Conservation (phyloP, 2,329 filamentous ascomycete genomes). For the Sclerotinia minor region DNA sequence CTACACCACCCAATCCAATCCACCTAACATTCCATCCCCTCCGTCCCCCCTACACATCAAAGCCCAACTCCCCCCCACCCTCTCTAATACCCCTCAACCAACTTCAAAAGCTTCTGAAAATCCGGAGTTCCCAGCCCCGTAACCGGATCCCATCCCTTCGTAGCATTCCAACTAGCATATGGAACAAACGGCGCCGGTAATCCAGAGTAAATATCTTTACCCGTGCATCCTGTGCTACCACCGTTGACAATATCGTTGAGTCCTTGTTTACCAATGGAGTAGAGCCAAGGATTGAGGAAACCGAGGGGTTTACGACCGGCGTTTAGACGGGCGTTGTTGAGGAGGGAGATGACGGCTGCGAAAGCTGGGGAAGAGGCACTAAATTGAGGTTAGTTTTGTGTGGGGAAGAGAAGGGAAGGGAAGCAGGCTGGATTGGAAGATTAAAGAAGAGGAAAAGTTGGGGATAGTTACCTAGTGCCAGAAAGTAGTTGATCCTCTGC, state of each 20-base stretch:
- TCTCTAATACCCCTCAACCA: slow-evolving; percentile 13
- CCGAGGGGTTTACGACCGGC: slow-evolving; percentile 50
- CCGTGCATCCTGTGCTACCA: slow-evolving; percentile 43
- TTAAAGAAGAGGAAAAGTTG: not conserved
- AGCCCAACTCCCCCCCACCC: not conserved
- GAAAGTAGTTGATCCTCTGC: slow-evolving; percentile 24
- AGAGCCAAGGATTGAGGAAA: slow-evolving; percentile 63
- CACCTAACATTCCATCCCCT: too few species aligned
- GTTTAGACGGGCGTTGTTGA: slow-evolving; percentile 61
- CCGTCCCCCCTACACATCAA: not conserved
- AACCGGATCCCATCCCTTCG: slow-evolving; percentile 48
- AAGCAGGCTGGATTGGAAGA: not conserved
- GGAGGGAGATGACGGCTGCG: slow-evolving; percentile 57
- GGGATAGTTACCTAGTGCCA: slow-evolving; percentile 30
- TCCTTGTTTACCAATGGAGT: slow-evolving; percentile 49
- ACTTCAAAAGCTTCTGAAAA: slow-evolving; percentile 45
- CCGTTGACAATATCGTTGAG: slow-evolving; percentile 50
- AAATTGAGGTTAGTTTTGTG: slow-evolving; percentile 25
- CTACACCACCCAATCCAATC: not conserved
- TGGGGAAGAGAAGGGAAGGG: not conserved
- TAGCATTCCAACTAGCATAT: slow-evolving; percentile 47
- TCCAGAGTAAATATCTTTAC: slow-evolving; percentile 33
- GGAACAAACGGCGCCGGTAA: slow-evolving; percentile 36
- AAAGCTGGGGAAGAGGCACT: slow-evolving; percentile 59
- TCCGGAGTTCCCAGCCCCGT: slow-evolving; percentile 51